Conservation (phyloP, 306 rosid species). For the Rosa multiflora region DNA sequence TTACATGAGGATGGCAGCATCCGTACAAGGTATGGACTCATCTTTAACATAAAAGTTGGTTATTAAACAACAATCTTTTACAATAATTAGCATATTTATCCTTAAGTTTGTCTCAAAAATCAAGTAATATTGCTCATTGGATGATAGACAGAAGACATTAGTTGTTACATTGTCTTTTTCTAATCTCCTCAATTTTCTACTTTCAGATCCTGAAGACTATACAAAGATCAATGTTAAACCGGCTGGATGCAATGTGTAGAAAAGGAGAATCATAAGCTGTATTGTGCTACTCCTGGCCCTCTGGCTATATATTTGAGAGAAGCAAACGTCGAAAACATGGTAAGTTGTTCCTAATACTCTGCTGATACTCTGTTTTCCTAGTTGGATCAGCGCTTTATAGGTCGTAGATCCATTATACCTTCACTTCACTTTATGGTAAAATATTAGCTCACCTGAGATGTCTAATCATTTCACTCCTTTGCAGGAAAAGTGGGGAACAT, state of each 20-base stretch:
- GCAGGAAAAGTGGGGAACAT: too few relatives aligned
- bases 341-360: too few relatives aligned
- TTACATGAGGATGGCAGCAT: conserved; percentile 36
- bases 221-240: background rate
- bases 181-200: background rate
- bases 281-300: background rate
- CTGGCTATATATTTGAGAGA: too few relatives aligned
- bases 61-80: background rate
- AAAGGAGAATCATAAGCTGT: background rate
- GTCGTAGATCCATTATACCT: too few relatives aligned
- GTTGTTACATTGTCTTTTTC: background rate
- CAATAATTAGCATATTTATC: background rate
- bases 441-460: too few relatives aligned
- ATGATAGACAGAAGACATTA: background rate
- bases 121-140: background rate
- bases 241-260: background rate
- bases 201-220: background rate
- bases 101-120: background rate
- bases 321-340: too few relatives aligned
- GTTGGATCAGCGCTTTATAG: too few relatives aligned
- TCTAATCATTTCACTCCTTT: too few relatives aligned
- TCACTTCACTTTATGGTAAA: too few relatives aligned
- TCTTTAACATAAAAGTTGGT: background rate
- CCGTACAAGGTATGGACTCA: conserved; percentile 27
- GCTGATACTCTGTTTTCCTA: too few relatives aligned